Evolutionary conservation across 176 grass and related monocot species (phyloP), one percentile per base, ranked within the genome.

Genomic region (Paspalum vaginatum): DNA sequence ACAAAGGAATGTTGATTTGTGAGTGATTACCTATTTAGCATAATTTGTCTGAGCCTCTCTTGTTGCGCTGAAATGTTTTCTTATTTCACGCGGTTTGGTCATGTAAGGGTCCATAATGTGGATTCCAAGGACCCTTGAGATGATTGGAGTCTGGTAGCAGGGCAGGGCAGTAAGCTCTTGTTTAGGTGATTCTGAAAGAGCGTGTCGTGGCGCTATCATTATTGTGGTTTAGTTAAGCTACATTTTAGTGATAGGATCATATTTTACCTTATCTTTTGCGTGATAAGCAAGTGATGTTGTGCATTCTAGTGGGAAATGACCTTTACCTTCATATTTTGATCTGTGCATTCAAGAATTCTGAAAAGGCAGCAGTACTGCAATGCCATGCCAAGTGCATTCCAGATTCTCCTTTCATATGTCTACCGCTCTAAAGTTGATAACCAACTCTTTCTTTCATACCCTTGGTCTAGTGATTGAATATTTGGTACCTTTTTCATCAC

Each of bases 1-100:
- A 43, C 72, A 53, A 63, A 81, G 11, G 64, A 75, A 72, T 76
- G 43, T 20, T 66, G 60, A 39, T 76, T 9, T 22, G 58, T 66
- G 47, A 24, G 12, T 62, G n/a, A 57, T 55, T 59, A 25, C 25
- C 22, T 42, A 9, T 58, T 79, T 70, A 1, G 4, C 64, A 55
- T 17, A n/a, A 14, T 65, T 22, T 7, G 1, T 44, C 40, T 73
- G 41, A 60, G n/a, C n/a, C 27, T 50, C 32, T 20, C 7, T 57
- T 72, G 58, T 26, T 45, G 22, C 9, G 3, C 41, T 6, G 24
- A 54, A 54, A 15, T 75, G 26, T 64, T 54, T 75, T 40, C 11
- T 38, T 27, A 17, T 59, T 83, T 61, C 7, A 27, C 64, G 46
- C 27, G 20, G 7, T 41, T 11, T 13, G 5, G n/a, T 44, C n/a